A percentile compares a stretch with the other conserved stretches of the same genome.
Evolutionary conservation across 352 stramenopile species (phyloP).

Genomic region (Phytophthora fragariaefolia): DNA sequence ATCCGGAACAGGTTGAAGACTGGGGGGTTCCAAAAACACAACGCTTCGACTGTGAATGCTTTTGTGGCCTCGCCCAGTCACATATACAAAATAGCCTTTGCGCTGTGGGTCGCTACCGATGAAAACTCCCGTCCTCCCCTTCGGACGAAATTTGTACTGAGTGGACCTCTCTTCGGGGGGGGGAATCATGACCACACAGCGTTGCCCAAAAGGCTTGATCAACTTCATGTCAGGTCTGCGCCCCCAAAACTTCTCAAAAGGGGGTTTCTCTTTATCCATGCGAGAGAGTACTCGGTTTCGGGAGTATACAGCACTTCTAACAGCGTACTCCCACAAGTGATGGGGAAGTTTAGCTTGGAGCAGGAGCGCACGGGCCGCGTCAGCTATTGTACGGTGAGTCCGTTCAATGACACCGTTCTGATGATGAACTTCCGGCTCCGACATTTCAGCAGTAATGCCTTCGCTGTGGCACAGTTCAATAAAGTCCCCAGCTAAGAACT

Average conservation of each 20-base stretch:
- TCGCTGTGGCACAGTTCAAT: not conserved
- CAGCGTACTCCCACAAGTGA: conserved; percentile 17
- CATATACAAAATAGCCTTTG: conserved; percentile 23
- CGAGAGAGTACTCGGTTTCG: not conserved
- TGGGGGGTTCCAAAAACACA: conserved; percentile 17
- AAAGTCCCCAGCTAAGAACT: conserved; percentile 3
- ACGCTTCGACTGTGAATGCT: conserved; percentile 17
- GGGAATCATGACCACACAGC: conserved; percentile 15
- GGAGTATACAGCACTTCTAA: not conserved
- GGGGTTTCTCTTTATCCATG: not conserved
- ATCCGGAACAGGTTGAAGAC: too few relatives aligned
- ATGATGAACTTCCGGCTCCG: conserved; percentile 8
- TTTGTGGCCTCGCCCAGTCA: not conserved
- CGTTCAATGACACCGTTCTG: conserved; percentile 14
- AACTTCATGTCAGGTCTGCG: conserved; percentile 16
- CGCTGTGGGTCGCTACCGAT: conserved; percentile 17
- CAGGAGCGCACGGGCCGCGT: not conserved
- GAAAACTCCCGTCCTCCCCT: conserved; percentile 8
- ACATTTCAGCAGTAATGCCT: conserved; percentile 8
- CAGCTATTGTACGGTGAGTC: conserved; percentile 6
- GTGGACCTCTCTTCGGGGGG: conserved; percentile 2
- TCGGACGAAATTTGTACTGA: not conserved
- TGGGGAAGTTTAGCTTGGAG: conserved; percentile 9
- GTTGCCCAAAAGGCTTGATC: conserved; percentile 7
- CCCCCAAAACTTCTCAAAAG: conserved; percentile 15